These are phyloP conservation scores for Solanum tacnaense DNA, from an alignment of 257 asterid species.

Conservation along the genomic window DNA sequence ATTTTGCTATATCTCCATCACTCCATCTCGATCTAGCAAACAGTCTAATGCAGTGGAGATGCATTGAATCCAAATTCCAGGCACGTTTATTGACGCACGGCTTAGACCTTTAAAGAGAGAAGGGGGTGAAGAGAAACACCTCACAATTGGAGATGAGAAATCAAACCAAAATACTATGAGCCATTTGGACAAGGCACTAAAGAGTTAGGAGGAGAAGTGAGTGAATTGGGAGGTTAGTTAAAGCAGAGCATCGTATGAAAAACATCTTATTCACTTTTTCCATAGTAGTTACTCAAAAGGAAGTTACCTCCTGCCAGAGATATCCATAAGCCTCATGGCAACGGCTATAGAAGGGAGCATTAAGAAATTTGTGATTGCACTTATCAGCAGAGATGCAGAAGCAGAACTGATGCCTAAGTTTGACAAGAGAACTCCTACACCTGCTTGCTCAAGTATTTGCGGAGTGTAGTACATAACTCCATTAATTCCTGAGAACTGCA, in stretches of 20 bases:
- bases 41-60: neutral
- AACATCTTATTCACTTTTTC: neutral
- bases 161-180: neutral
- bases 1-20: neutral
- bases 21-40: neutral
- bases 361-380: conserved; percentile 43
- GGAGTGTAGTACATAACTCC: conserved; percentile 61
- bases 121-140: neutral
- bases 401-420: conserved; percentile 41
- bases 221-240: neutral
- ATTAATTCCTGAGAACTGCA: conserved; percentile 61
- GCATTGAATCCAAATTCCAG: neutral
- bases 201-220: neutral
- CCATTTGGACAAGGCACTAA: neutral
- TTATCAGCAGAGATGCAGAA: conserved; percentile 53
- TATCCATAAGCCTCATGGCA: conserved; percentile 69
- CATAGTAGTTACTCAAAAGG: neutral
- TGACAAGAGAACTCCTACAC: conserved; percentile 49
- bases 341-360: conserved; percentile 56
- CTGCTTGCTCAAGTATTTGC: conserved; percentile 69
- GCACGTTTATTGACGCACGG: neutral
- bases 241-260: neutral
- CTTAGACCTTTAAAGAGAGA: neutral
- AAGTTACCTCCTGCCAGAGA: conserved; percentile 61
- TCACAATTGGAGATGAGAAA: neutral